These are phyloP conservation scores for Bothriochloa decipiens DNA, from an alignment of 176 grass and related monocot species.

Conservation along the genomic window DNA sequence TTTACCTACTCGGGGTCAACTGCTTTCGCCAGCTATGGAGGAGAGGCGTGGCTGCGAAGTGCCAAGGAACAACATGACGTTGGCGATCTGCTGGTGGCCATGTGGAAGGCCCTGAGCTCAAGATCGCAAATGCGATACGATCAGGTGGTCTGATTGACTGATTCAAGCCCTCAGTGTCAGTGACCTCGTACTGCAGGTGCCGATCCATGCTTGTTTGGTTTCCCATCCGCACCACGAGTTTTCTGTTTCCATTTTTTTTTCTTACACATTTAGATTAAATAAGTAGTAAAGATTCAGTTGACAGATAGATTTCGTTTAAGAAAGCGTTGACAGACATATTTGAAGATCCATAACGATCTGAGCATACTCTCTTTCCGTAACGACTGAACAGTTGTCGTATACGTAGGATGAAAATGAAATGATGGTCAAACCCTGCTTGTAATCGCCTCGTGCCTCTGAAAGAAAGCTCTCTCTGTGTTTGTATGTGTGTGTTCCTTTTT, in stretches of 20 bases:
- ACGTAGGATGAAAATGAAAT: not conserved
- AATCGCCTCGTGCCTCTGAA: not conserved
- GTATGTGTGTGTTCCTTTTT: not conserved
- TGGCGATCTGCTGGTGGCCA: not conserved
- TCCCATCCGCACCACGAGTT: not conserved
- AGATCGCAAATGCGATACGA: slow-evolving; percentile 32
- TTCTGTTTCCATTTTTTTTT: not conserved
- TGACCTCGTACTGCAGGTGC: slow-evolving; percentile 32
- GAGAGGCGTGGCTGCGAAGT: not conserved
- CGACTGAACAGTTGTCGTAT: not conserved
- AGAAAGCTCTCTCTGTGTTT: not conserved
- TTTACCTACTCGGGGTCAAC: not conserved
- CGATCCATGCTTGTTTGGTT: not conserved
- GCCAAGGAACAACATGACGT: not conserved
- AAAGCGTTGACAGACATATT: not conserved
- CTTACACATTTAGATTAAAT: not conserved
- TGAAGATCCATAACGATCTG: not conserved
- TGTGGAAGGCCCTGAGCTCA: slow-evolving; percentile 48
- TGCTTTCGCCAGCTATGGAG: not conserved
- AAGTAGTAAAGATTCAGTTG: not conserved
- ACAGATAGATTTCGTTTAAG: not conserved
- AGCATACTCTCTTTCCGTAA: not conserved
- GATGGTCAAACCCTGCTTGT: slow-evolving; percentile 10
- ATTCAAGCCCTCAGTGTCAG: not conserved
- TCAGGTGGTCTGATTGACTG: slow-evolving; percentile 31